Percentiles rank a stretch among this genome's conserved stretches.
Conservation (phyloP, 2,329 filamentous ascomycete genomes). For the Sporothrix pallida region DNA sequence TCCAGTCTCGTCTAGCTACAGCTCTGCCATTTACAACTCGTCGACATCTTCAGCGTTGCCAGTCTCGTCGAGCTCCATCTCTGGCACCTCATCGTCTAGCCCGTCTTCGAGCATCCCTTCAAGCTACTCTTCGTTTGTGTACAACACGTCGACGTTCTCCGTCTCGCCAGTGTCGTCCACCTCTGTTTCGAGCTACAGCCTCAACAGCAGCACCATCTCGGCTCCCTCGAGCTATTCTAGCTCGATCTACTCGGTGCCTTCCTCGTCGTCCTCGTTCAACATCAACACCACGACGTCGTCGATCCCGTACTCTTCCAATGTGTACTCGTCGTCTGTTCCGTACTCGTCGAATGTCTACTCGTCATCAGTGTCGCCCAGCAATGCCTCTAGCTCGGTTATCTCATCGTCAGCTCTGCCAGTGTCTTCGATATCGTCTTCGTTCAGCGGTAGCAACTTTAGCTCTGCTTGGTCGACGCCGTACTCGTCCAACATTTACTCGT, state of each 20-base stretch:
- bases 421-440: background rate
- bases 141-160: conserved; percentile 10
- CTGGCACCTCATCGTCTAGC: background rate
- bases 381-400: background rate
- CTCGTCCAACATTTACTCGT: background rate
- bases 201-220: background rate
- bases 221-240: background rate
- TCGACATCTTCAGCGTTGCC: background rate
- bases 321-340: background rate
- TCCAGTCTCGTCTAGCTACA: background rate
- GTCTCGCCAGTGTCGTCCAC: conserved; percentile 6
- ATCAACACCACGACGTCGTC: too few relatives aligned
- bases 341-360: conserved; percentile 10
- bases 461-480: background rate
- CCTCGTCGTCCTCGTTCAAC: background rate
- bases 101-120: background rate
- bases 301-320: too few relatives aligned
- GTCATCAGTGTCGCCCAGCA: background rate
- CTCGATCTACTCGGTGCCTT: background rate
- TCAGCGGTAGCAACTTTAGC: background rate
- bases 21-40: background rate
- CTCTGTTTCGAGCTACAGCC: conserved; percentile 17
- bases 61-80: conserved; percentile 4
- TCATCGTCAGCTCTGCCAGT: background rate
- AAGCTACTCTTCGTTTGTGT: background rate